These are phyloP conservation scores for Cytospora piceae DNA, from an alignment of 2,329 filamentous ascomycete genomes.

Conservation along the genomic window DNA sequence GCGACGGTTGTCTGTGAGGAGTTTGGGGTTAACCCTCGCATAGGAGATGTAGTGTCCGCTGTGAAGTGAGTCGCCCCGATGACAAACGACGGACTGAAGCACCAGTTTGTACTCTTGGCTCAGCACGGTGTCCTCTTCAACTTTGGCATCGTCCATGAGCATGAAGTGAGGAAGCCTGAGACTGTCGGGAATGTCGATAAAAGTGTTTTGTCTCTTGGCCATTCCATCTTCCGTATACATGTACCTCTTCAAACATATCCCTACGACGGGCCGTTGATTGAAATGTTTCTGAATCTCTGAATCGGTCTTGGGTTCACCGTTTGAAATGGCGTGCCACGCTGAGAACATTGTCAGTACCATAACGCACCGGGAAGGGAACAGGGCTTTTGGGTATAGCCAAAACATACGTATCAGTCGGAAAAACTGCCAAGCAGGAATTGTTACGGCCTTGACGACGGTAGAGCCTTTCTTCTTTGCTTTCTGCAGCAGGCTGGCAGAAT, in stretches of 20 bases:
- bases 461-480: slow-evolving; percentile 52
- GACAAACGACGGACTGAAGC: slow-evolving; percentile 89
- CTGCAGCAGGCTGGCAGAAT: slow-evolving; percentile 47
- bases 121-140: slow-evolving; percentile 63
- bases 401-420: slow-evolving; percentile 85
- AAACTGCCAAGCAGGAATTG: slow-evolving; percentile 97
- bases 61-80: slow-evolving; percentile 81
- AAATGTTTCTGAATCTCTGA: slow-evolving; percentile 89
- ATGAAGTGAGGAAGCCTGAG: slow-evolving; percentile 91
- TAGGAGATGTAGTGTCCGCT: slow-evolving; percentile 92
- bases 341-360: slow-evolving; percentile 40
- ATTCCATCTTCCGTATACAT: slow-evolving; percentile 71
- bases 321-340: slow-evolving; percentile 80
- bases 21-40: slow-evolving; percentile 71
- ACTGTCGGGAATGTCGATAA: slow-evolving; percentile 83
- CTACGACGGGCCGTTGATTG: slow-evolving; percentile 80
- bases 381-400: neutral
- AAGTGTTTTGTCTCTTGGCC: slow-evolving; percentile 75
- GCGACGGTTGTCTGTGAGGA: slow-evolving; percentile 62
- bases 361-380: neutral
- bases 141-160: slow-evolving; percentile 70
- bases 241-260: slow-evolving; percentile 92
- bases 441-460: slow-evolving; percentile 74
- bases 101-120: slow-evolving; percentile 92
- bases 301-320: slow-evolving; percentile 62